Evolutionary conservation across 176 grass and related monocot species (phyloP).

Genomic region (barley (Hordeum vulgare)): DNA sequence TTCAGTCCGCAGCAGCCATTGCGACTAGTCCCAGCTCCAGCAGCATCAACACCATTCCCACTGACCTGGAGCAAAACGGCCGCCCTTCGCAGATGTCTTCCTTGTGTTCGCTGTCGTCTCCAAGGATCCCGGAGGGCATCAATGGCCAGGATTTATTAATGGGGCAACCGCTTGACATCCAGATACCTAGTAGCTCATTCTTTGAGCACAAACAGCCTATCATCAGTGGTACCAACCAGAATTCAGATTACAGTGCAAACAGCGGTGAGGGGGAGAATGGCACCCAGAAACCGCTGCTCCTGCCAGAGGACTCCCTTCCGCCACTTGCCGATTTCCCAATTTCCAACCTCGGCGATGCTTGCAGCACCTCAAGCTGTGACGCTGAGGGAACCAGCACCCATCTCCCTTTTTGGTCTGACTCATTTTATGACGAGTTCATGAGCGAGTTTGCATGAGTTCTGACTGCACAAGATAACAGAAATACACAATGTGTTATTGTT

Average conservation of each 20-base stretch:
- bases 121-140: slow-evolving; percentile 15
- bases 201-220: slow-evolving; percentile 30
- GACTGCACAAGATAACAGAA: background rate
- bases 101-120: slow-evolving; percentile 45
- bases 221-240: slow-evolving; percentile 28
- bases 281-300: slow-evolving; percentile 35
- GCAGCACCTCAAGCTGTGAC: slow-evolving; percentile 63
- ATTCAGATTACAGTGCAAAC: slow-evolving; percentile 20
- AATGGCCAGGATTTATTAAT: slow-evolving; percentile 22
- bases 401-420: slow-evolving; percentile 49
- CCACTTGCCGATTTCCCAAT: slow-evolving; percentile 60
- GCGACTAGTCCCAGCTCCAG: slow-evolving; percentile 31
- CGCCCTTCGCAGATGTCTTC: slow-evolving; percentile 51
- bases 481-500: too few relatives aligned
- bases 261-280: slow-evolving; percentile 29
- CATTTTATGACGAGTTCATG: slow-evolving; percentile 70
- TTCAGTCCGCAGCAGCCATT: slow-evolving; percentile 38
- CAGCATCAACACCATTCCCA: slow-evolving; percentile 29
- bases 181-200: slow-evolving; percentile 45
- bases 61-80: slow-evolving; percentile 52
- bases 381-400: slow-evolving; percentile 43
- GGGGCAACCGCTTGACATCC: slow-evolving; percentile 39
- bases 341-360: slow-evolving; percentile 59
- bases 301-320: slow-evolving; percentile 57
- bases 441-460: slow-evolving; percentile 51